Percentiles rank a stretch among this genome's conserved stretches.
These are phyloP conservation scores for Exophiala sideris DNA, from an alignment of 2,329 filamentous ascomycete species.

Conservation along the genomic window DNA sequence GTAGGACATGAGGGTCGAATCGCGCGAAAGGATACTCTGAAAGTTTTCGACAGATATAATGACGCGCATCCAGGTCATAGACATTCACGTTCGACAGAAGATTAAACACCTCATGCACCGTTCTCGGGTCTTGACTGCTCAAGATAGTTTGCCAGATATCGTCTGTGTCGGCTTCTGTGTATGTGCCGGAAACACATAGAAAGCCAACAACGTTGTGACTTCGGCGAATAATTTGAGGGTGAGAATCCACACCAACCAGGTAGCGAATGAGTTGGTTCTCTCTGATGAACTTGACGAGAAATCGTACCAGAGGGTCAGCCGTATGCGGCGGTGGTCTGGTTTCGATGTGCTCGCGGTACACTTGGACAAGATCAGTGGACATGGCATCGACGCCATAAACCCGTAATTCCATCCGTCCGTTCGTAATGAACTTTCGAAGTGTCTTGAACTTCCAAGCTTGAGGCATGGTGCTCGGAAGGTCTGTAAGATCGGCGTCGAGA, in stretches of 20 bases:
- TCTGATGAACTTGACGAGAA: conserved; percentile 67
- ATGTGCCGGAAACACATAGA: conserved; percentile 73
- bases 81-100: conserved; percentile 57
- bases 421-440: conserved; percentile 69
- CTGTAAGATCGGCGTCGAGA: conserved; percentile 23
- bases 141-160: conserved; percentile 79
- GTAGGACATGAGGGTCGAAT: conserved; percentile 61
- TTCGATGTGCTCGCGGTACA: conserved; percentile 59
- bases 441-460: conserved; percentile 67
- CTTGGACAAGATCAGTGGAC: conserved; percentile 64
- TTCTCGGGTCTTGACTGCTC: conserved; percentile 75
- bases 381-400: conserved; percentile 74
- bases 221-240: conserved; percentile 80
- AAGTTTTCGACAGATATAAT: conserved; percentile 71
- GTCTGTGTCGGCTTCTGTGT: conserved; percentile 69
- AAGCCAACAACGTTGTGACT: conserved; percentile 85
- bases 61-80: conserved; percentile 38
- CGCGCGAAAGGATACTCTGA: conserved; percentile 59
- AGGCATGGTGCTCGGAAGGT: conserved; percentile 36
- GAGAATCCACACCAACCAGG: conserved; percentile 83
- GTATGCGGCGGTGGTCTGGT: conserved; percentile 36
- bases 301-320: conserved; percentile 58
- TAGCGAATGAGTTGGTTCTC: conserved; percentile 74
- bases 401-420: conserved; percentile 85
- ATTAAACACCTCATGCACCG: conserved; percentile 73